phyloP scores from a whole-genome alignment of 2,329 filamentous ascomycete genomes.

The Escovopsis sp. region DNA sequence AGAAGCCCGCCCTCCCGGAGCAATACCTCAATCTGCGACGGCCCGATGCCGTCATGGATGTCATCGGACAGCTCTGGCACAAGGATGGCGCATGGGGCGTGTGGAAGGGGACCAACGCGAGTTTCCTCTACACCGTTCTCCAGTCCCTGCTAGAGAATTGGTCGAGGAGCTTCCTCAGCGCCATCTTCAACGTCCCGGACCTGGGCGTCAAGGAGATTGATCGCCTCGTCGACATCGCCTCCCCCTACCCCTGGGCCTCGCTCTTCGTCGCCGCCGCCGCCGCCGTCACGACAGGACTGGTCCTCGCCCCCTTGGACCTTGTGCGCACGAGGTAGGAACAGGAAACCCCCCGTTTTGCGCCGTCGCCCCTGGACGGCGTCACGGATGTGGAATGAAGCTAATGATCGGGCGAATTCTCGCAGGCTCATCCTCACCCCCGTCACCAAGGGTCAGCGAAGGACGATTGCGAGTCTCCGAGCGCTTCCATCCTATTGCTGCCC shows the following conservation, averaged over 20 bases:
- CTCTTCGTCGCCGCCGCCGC: conserved; percentile 55
- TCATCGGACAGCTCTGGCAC: conserved; percentile 75
- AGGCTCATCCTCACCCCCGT: conserved; percentile 73
- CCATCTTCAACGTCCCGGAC: conserved; percentile 80
- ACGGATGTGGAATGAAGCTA: neutral
- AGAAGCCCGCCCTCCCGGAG: conserved; percentile 20
- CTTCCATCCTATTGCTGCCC: conserved; percentile 67
- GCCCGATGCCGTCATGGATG: conserved; percentile 70
- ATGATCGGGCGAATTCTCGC: conserved; percentile 13
- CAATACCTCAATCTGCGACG: conserved; percentile 59
- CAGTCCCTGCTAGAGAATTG: conserved; percentile 83
- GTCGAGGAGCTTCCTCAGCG: conserved; percentile 79
- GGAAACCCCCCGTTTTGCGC: no score
- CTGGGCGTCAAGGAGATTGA: conserved; percentile 64
- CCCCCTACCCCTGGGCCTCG: conserved; percentile 68
- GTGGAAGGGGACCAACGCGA: conserved; percentile 88
- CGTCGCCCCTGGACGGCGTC: neutral
- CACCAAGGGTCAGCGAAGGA: conserved; percentile 59
- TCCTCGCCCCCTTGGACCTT: conserved; percentile 78
- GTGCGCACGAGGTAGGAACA: conserved; percentile 54
- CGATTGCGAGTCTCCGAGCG: conserved; percentile 60
- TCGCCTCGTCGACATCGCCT: conserved; percentile 55
- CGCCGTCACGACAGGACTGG: conserved; percentile 57
- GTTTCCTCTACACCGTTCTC: conserved; percentile 80
- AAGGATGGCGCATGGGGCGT: conserved; percentile 83